Conservation (phyloP, 441 rosid species). For the Pelargonium myrrhifolium region DNA sequence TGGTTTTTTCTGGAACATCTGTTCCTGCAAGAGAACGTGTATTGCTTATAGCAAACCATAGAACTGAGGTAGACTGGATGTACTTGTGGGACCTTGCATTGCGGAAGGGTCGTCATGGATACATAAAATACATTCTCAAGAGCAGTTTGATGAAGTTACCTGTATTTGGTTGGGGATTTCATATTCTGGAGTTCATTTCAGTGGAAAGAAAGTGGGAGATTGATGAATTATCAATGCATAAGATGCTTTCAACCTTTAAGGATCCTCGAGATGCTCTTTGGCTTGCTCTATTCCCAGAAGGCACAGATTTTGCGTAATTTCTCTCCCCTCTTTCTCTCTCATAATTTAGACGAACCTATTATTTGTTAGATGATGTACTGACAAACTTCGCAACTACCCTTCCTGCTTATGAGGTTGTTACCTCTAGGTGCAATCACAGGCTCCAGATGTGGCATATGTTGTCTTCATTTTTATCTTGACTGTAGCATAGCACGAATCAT, state of each 20-base stretch:
- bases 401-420: neutral
- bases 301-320: slow-evolving; percentile 88
- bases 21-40: slow-evolving; percentile 60
- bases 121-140: slow-evolving; percentile 80
- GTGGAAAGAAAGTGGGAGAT: slow-evolving; percentile 94
- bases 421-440: too few species aligned
- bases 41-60: slow-evolving; percentile 74
- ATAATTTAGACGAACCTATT: slow-evolving; percentile 13
- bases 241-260: slow-evolving; percentile 60
- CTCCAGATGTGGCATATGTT: neutral
- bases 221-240: slow-evolving; percentile 58
- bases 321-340: slow-evolving; percentile 14
- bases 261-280: slow-evolving; percentile 78
- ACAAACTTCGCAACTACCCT: neutral
- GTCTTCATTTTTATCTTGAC: neutral
- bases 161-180: slow-evolving; percentile 92
- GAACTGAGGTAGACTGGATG: slow-evolving; percentile 99
- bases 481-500: neutral
- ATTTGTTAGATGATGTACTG: neutral
- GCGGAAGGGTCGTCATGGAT: slow-evolving; percentile 73
- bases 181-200: slow-evolving; percentile 80
- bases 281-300: slow-evolving; percentile 98
- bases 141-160: slow-evolving; percentile 92
- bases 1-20: slow-evolving; percentile 65
- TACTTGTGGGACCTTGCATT: slow-evolving; percentile 90